A percentile compares a stretch with the other conserved stretches of the same genome.
These are phyloP conservation scores for Fusarium globosum DNA, from an alignment of 2,329 filamentous ascomycete genomes.

Conservation along the genomic window DNA sequence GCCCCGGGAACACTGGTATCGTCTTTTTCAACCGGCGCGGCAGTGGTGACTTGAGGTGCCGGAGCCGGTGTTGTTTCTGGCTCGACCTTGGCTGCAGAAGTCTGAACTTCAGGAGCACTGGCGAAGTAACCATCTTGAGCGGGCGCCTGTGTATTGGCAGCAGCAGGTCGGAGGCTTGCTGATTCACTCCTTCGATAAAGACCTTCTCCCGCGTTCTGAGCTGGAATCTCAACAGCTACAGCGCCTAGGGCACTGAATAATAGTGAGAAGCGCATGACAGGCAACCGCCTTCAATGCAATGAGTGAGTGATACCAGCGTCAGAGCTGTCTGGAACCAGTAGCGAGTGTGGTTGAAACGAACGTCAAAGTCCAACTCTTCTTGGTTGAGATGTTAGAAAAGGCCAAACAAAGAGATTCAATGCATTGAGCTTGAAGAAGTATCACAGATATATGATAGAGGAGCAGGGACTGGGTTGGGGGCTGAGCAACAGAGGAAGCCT, in stretches of 20 bases:
- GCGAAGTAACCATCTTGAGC: conserved; percentile 19
- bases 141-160: not conserved
- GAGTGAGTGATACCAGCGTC: conserved; percentile 25
- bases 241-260: conserved; percentile 35
- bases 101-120: not conserved
- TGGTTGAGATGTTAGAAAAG: conserved; percentile 16
- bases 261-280: conserved; percentile 40
- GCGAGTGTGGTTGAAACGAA: conserved; percentile 36
- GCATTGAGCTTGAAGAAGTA: conserved; percentile 17
- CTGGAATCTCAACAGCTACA: conserved; percentile 29
- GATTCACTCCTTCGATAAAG: conserved; percentile 24
- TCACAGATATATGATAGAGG: conserved; percentile 38
- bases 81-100: not conserved
- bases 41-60: conserved; percentile 5
- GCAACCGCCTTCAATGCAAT: conserved; percentile 3
- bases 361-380: conserved; percentile 11
- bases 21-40: not conserved
- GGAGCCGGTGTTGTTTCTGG: conserved; percentile 2
- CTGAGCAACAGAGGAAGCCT: conserved; percentile 39
- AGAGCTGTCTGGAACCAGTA: conserved; percentile 15
- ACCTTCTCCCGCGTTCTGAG: conserved; percentile 3
- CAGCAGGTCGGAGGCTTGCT: conserved; percentile 2
- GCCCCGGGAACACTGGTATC: not conserved
- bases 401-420: not conserved
- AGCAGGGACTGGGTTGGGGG: conserved; percentile 30